Conservation (phyloP, 2,329 filamentous ascomycete genomes). For the Chalaropsis ovoidea region DNA sequence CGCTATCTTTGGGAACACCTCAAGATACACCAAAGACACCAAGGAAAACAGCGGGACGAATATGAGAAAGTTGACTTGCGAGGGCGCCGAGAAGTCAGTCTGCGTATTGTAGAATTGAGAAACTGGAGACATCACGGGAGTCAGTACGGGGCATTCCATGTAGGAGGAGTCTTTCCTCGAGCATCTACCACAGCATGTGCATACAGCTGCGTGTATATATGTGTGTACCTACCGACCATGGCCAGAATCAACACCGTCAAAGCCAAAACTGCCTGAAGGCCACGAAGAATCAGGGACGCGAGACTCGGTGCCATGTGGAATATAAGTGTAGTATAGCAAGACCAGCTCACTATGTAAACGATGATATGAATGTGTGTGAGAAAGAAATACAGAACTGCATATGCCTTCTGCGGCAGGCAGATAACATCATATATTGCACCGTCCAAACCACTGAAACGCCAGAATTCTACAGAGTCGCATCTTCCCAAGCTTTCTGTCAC, state of each 20-base stretch:
- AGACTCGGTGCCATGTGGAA: slow-evolving; percentile 6
- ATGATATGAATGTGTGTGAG: not conserved
- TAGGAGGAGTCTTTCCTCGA: not conserved
- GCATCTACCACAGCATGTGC: too few species aligned
- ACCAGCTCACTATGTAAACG: not conserved
- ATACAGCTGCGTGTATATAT: not conserved
- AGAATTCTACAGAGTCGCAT: not conserved
- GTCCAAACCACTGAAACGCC: not conserved
- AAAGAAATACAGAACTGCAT: not conserved
- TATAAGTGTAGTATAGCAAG: not conserved
- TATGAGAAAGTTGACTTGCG: slow-evolving; percentile 49
- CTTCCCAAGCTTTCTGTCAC: not conserved
- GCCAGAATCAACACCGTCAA: slow-evolving; percentile 41
- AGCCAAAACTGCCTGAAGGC: slow-evolving; percentile 39
- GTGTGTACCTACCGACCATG: slow-evolving; percentile 39
- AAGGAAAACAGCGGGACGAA: slow-evolving; percentile 46
- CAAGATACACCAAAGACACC: slow-evolving; percentile 46
- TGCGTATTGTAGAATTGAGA: slow-evolving; percentile 50
- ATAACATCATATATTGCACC: not conserved
- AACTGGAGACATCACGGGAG: slow-evolving; percentile 36
- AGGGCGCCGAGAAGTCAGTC: slow-evolving; percentile 45
- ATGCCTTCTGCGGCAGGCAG: not conserved
- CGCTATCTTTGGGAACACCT: slow-evolving; percentile 39
- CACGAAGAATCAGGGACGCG: slow-evolving; percentile 32
- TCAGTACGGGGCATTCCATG: not conserved